Evolutionary conservation across 2,329 filamentous ascomycete genomes (phyloP).

Genomic region (Microdochium bolleyi): DNA sequence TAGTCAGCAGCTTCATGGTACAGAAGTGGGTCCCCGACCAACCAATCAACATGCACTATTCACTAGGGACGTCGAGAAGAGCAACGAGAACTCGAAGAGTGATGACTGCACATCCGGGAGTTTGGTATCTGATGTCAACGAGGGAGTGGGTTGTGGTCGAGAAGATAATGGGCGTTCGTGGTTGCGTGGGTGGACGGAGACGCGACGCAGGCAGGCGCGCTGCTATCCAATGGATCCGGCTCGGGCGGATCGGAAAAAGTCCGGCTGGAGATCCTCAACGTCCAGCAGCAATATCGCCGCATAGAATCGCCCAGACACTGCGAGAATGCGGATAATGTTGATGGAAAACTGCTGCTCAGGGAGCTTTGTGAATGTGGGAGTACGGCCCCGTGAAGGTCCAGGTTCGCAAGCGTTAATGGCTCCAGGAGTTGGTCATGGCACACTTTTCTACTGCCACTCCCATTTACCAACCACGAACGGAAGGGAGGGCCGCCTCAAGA

Average conservation of each 20-base stretch:
- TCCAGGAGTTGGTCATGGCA: background rate
- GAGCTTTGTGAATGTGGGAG: no score
- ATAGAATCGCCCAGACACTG: no score
- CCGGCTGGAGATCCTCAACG: no score
- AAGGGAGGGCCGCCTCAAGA: background rate
- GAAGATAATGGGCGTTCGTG: background rate
- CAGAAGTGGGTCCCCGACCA: background rate
- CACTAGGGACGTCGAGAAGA: background rate
- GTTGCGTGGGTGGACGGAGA: background rate
- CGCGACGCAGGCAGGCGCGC: background rate
- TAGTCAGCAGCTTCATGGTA: background rate
- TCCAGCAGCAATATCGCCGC: no score
- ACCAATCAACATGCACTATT: background rate
- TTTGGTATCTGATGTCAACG: no score
- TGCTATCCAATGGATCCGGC: background rate
- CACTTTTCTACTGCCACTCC: background rate
- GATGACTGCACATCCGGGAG: no score
- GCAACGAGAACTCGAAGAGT: no score
- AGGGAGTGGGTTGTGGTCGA: background rate
- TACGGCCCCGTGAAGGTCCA: no score
- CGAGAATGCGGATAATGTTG: no score
- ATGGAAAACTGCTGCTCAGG: no score
- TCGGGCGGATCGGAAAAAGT: no score
- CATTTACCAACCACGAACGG: background rate
- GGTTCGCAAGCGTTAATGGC: background rate